A percentile compares a stretch with the other conserved stretches of the same genome.
Conservation (phyloP, 177 flowering plant species). For the Vitis hybrid region DNA sequence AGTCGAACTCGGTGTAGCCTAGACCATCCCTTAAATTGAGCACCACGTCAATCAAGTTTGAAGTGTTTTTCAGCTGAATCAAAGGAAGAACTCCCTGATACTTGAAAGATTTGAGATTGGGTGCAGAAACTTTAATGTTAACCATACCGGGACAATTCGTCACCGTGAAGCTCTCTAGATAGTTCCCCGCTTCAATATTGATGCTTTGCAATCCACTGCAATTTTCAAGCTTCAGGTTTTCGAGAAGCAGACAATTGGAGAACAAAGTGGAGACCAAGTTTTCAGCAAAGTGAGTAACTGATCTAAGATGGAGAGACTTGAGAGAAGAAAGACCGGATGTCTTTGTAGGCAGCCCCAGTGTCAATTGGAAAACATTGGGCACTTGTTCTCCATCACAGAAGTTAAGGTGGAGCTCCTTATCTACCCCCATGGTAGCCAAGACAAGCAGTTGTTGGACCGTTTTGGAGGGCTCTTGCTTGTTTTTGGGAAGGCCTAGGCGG, state of each 20-base stretch:
- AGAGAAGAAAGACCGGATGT: too few relatives aligned
- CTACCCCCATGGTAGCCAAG: too few relatives aligned
- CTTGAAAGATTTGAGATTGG: slow-evolving; percentile 7
- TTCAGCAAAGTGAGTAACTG: too few relatives aligned
- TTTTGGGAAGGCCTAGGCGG: too few relatives aligned
- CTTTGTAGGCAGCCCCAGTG: too few relatives aligned
- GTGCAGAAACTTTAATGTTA: slow-evolving; percentile 4
- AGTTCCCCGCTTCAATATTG: slow-evolving; percentile 4
- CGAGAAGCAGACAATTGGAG: not conserved
- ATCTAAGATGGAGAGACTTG: too few relatives aligned
- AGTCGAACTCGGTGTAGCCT: slow-evolving; percentile 4
- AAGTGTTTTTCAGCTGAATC: not conserved
- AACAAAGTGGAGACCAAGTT: too few relatives aligned
- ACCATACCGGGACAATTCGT: slow-evolving; percentile 6
- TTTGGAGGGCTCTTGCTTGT: too few relatives aligned
- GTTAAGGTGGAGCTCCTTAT: too few relatives aligned
- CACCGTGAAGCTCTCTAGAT: slow-evolving; percentile 3
- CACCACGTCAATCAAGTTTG: slow-evolving; percentile 2
- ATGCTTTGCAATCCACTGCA: slow-evolving; percentile 13
- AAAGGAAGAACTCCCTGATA: slow-evolving; percentile 9
- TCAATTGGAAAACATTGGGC: too few relatives aligned
- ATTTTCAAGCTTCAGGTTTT: not conserved
- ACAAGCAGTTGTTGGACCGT: too few relatives aligned
- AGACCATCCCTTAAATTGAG: slow-evolving; percentile 7
- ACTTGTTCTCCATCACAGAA: too few relatives aligned